Evolutionary conservation across 805 yeast species (phyloP).

Genomic region (Cyberlindnera americana): DNA sequence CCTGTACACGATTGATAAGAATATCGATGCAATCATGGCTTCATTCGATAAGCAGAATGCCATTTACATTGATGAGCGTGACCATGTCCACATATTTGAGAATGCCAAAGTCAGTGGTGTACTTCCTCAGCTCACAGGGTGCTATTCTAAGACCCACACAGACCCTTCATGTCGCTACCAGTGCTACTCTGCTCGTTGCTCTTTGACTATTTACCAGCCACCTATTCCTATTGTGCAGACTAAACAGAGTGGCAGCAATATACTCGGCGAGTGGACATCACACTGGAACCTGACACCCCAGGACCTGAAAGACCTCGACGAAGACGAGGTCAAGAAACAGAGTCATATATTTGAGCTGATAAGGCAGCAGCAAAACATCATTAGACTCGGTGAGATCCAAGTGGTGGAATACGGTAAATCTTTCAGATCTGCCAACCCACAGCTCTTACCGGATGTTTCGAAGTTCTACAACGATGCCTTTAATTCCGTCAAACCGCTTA

Average conservation of each 20-base stretch:
- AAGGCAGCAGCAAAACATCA: slow-evolving; percentile 64
- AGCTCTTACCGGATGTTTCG: slow-evolving; percentile 46
- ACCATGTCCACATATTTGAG: slow-evolving; percentile 26
- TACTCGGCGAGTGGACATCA: slow-evolving; percentile 55
- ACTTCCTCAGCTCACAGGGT: slow-evolving; percentile 40
- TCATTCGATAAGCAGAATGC: slow-evolving; percentile 42
- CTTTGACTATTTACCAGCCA: slow-evolving; percentile 27
- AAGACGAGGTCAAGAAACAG: slow-evolving; percentile 58
- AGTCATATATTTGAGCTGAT: slow-evolving; percentile 74
- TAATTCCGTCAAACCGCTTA: slow-evolving; percentile 50
- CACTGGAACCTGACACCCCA: slow-evolving; percentile 61
- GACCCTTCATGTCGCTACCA: slow-evolving; percentile 10
- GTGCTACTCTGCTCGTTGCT: slow-evolving; percentile 36
- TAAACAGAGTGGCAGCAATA: slow-evolving; percentile 15
- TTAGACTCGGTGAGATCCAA: slow-evolving; percentile 63
- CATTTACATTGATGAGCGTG: slow-evolving; percentile 35
- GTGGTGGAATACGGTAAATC: slow-evolving; percentile 52
- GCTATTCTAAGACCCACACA: slow-evolving; percentile 39
- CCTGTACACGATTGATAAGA: slow-evolving; percentile 46
- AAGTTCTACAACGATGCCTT: slow-evolving; percentile 59
- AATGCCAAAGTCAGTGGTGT: slow-evolving; percentile 38
- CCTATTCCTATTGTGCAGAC: slow-evolving; percentile 21
- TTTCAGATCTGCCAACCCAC: slow-evolving; percentile 36
- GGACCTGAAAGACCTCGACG: slow-evolving; percentile 48
- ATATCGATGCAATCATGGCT: slow-evolving; percentile 45